Base-by-base conservation (phyloP, 1,284 basidiomycete genomes). In the Irpex sp. region DNA sequence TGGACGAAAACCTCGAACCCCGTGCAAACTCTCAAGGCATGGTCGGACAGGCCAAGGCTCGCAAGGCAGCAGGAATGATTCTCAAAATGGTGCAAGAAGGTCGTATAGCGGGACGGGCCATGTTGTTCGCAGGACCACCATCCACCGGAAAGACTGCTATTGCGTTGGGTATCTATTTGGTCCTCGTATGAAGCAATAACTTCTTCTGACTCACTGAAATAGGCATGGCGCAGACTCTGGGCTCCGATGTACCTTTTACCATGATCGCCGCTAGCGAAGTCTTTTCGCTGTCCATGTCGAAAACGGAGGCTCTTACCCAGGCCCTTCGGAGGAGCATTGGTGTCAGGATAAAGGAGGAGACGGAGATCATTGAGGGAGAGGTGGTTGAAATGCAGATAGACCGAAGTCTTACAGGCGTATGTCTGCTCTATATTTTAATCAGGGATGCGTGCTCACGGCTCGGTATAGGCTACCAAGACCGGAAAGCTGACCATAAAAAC, bases 361-460 rank as follows among this genome's bases (percentile, higher is more conserved):
- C 93, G 2, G 97, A 99, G 75, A 86, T 98, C 55, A 96, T 99
- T 66, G 95, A 98, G 75, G 97, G 97, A 63, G 97, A 99, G 76
- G 95, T 99, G 1, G 95, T 99, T 8, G 97, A 99, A 78, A 96
- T 99, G 69, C 95, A 98, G 76, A 97, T 99, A 69, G 96, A 99
- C 81, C 84, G 97, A 55, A 97, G 94, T 78, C 80, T 99, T 59
- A 98, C 97, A 54, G 97, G 97, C 36, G 95, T 96, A 70, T 71
- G 92, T 84, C n/a, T 58, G 62, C 39, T 63, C 55, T 60, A 9
- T 35, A 9, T 26, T 69, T 61, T 26, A 51, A 50, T 7, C 9
- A 15, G 39, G 47, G 56, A 26, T 15, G 51, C 9, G 6, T 6
- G 59, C 37, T 59, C 61, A 43, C 35, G 57, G 50, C 36, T 54